Evolutionary conservation across 2,329 filamentous ascomycete species (phyloP).

Genomic region (Monilinia laxa): DNA sequence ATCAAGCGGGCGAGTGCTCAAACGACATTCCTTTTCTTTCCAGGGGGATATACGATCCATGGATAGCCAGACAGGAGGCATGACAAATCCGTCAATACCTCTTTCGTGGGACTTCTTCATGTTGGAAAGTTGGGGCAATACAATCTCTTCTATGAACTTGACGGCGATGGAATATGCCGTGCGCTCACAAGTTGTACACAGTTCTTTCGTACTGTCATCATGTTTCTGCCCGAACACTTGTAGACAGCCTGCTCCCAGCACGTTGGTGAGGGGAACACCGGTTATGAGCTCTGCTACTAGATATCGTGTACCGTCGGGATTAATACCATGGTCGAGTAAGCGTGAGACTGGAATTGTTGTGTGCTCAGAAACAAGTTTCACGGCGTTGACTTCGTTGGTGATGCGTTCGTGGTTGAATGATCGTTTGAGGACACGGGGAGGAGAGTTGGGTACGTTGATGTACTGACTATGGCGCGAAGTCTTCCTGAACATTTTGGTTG

Average conservation of each 20-base stretch:
- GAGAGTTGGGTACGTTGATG: too few species aligned
- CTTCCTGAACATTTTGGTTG: slow-evolving; percentile 4
- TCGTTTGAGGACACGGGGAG: background rate
- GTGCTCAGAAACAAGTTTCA: background rate
- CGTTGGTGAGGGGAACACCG: background rate
- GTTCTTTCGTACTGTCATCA: too few species aligned
- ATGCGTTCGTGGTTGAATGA: slow-evolving; percentile 1
- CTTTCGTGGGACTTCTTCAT: background rate
- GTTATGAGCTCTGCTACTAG: background rate
- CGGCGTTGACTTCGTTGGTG: slow-evolving; percentile 4
- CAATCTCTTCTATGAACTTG: background rate
- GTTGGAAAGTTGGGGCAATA: background rate
- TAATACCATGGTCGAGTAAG: background rate
- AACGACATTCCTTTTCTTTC: too few species aligned
- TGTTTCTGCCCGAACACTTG: too few species aligned
- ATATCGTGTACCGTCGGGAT: background rate
- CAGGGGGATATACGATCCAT: too few species aligned
- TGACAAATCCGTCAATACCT: background rate
- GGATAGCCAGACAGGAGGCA: too few species aligned
- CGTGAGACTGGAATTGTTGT: background rate
- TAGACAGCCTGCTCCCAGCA: background rate
- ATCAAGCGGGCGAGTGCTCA: too few species aligned
- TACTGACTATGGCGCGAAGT: background rate
- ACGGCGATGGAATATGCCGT: background rate
- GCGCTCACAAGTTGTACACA: background rate